Evolutionary conservation across 192 early-diverging fungal species (phyloP).

Genomic region (Powellomyces hirtus): DNA sequence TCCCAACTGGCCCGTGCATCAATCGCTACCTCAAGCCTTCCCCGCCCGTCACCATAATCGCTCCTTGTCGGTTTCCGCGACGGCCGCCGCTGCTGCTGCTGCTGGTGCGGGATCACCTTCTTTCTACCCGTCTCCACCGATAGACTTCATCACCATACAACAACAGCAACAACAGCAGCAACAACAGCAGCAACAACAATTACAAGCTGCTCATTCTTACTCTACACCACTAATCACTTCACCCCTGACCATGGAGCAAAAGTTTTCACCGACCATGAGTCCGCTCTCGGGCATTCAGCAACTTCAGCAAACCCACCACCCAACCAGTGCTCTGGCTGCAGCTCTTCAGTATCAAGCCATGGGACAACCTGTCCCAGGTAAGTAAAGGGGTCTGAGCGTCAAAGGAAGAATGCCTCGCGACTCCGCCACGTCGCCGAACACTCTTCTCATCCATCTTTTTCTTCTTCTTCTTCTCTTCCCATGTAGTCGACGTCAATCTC

Average conservation of each 20-base stretch:
- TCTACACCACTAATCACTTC: neutral
- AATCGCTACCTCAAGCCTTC: neutral
- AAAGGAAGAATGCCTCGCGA: no score
- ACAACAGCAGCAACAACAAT: slow-evolving; percentile 1
- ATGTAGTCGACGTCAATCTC: neutral
- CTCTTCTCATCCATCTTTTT: neutral
- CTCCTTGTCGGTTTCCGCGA: neutral
- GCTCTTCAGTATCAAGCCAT: neutral
- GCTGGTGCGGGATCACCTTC: neutral
- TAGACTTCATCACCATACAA: neutral
- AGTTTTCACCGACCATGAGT: neutral
- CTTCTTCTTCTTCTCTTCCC: neutral
- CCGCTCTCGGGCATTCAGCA: neutral
- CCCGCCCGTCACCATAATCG: neutral
- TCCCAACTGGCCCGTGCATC: neutral
- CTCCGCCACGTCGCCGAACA: no score
- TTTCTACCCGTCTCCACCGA: slow-evolving; percentile 7
- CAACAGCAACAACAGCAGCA: neutral
- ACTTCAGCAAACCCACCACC: neutral
- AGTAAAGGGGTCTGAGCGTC: no score
- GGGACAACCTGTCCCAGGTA: neutral
- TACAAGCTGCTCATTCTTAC: neutral
- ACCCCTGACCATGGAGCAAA: neutral
- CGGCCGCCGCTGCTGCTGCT: neutral
- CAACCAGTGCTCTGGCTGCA: neutral